Evolutionary conservation across 495 filamentous ascomycete genomes (phyloP).

Genomic region (Annulohypoxylon moriforme): DNA sequence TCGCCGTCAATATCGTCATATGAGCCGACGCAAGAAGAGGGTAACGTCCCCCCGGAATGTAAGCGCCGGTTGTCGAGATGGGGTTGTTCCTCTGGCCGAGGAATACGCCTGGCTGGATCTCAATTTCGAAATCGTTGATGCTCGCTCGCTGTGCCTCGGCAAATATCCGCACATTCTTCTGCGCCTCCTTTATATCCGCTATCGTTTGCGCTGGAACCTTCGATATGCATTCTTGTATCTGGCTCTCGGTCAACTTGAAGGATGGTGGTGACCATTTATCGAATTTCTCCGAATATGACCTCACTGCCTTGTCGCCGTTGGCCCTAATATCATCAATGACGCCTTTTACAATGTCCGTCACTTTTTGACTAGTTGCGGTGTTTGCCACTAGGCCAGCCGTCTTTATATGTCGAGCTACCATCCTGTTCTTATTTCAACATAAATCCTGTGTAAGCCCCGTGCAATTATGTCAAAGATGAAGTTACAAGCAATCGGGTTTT

Average conservation of each 20-base stretch:
- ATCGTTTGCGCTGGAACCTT: constrained; percentile 57
- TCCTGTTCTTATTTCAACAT: constrained; percentile 12
- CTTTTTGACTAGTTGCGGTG: constrained; percentile 37
- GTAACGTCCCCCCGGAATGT: constrained; percentile 66
- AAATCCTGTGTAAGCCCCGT: not conserved
- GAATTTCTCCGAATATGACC: constrained; percentile 64
- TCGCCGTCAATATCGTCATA: constrained; percentile 68
- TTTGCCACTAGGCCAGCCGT: constrained; percentile 38
- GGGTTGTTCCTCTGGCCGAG: constrained; percentile 63
- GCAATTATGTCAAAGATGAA: not conserved
- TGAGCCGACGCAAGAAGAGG: constrained; percentile 67
- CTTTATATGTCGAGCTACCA: constrained; percentile 45
- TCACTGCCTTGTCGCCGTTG: constrained; percentile 61
- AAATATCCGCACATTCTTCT: constrained; percentile 62
- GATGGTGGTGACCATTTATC: constrained; percentile 64
- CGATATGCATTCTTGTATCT: constrained; percentile 55
- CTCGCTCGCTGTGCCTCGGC: constrained; percentile 58
- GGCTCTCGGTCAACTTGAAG: constrained; percentile 56
- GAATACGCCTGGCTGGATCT: constrained; percentile 61
- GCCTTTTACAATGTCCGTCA: constrained; percentile 55
- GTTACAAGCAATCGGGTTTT: not conserved
- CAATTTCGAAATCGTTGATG: constrained; percentile 61
- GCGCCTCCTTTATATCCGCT: constrained; percentile 64
- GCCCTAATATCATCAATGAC: constrained; percentile 62
- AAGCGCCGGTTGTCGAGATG: constrained; percentile 53